Percentiles rank a stretch among this genome's conserved stretches.
Conservation (phyloP, 805 yeast genomes). For the Lipomyces chichibuensis region DNA sequence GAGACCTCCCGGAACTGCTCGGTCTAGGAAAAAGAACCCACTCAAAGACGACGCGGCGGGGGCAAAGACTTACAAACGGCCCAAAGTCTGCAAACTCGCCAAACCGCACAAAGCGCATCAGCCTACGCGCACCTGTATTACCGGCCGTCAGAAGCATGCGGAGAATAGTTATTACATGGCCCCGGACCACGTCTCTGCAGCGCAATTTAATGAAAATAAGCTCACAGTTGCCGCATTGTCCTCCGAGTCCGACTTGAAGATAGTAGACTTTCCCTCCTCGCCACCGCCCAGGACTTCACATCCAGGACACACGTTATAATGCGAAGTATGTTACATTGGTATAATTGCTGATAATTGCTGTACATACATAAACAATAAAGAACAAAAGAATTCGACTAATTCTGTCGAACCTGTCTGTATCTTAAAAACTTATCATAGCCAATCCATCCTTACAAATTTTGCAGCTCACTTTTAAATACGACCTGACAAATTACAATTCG, state of each 20-base stretch:
- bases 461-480: not conserved
- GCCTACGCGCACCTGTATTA: not conserved
- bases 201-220: not conserved
- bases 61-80: not conserved
- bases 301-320: not conserved
- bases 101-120: not conserved
- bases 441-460: not conserved
- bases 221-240: not conserved
- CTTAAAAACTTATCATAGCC: not conserved
- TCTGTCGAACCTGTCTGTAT: not conserved
- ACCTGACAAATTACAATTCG: not conserved
- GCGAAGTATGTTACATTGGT: not conserved
- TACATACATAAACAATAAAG: not conserved
- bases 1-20: not conserved
- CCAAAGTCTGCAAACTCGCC: not conserved
- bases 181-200: not conserved
- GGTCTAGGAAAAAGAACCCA: not conserved
- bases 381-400: not conserved
- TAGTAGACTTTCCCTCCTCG: not conserved
- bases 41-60: not conserved
- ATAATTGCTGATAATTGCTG: not conserved
- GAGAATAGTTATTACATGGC: not conserved
- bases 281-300: not conserved
- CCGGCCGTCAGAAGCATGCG: not conserved
- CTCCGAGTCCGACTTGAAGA: not conserved